Evolutionary conservation across 2,329 filamentous ascomycete species (phyloP).

Genomic region (Microdochium nivale): DNA sequence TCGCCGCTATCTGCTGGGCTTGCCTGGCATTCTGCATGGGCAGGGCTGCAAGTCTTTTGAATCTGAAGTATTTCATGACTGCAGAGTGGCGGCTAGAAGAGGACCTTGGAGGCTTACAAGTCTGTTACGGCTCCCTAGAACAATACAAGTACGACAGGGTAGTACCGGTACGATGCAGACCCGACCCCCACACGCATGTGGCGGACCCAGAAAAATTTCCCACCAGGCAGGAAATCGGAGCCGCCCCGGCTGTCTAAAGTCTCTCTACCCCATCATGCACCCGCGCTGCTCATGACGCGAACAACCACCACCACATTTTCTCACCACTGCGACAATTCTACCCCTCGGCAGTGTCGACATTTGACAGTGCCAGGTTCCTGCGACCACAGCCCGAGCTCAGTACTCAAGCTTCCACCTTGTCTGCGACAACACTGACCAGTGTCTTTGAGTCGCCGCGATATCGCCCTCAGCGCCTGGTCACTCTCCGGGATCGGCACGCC

Average conservation of each 20-base stretch:
- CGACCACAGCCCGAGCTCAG: not conserved
- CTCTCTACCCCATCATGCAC: not conserved
- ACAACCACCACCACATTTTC: not conserved
- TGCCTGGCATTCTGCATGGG: not conserved
- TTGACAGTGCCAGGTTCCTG: not conserved
- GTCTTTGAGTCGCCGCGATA: not conserved
- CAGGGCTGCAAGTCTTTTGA: not conserved
- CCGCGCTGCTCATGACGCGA: conserved; percentile 1
- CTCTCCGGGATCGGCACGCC: not conserved
- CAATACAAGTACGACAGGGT: too few relatives aligned
- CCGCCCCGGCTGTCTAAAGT: not conserved
- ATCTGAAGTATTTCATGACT: not conserved
- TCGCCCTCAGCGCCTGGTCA: not conserved
- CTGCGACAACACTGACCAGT: not conserved
- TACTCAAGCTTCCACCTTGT: not conserved
- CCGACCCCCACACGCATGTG: too few relatives aligned
- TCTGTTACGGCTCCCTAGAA: too few relatives aligned
- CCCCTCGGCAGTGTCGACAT: not conserved
- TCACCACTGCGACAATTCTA: not conserved
- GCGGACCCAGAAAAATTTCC: conserved; percentile 1
- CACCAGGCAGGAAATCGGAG: not conserved
- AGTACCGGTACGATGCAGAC: too few relatives aligned
- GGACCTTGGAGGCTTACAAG: not conserved
- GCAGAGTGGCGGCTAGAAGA: not conserved
- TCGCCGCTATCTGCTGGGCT: too few relatives aligned